These are phyloP conservation scores for Apiospora pterosperma DNA, from an alignment of 2,329 filamentous ascomycete genomes.

Conservation along the genomic window DNA sequence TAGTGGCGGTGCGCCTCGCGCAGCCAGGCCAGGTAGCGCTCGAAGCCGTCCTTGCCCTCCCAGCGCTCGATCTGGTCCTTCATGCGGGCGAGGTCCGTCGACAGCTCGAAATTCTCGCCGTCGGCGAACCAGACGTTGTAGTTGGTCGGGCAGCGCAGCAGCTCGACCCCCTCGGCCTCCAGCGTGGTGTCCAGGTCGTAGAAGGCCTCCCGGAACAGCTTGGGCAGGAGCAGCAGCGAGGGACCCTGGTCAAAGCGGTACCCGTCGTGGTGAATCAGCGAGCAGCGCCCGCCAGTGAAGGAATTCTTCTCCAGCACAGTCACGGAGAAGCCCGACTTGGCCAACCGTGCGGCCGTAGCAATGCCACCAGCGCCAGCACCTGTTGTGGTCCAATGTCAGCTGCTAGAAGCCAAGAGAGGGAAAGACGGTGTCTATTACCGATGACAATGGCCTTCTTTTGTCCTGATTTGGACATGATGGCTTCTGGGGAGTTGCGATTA, in stretches of 20 bases:
- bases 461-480: constrained; percentile 15
- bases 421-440: constrained; percentile 33
- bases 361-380: constrained; percentile 71
- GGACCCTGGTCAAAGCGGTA: constrained; percentile 76
- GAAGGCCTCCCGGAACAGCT: constrained; percentile 68
- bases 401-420: background rate
- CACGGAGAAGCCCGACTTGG: constrained; percentile 67
- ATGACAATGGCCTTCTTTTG: constrained; percentile 50
- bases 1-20: constrained; percentile 68
- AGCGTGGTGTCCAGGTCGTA: constrained; percentile 65
- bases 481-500: background rate
- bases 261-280: constrained; percentile 56
- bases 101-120: constrained; percentile 59
- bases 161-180: constrained; percentile 60
- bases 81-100: constrained; percentile 68
- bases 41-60: constrained; percentile 69
- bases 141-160: constrained; percentile 72
- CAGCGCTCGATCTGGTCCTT: constrained; percentile 68
- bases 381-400: constrained; percentile 26
- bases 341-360: constrained; percentile 67
- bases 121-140: constrained; percentile 74
- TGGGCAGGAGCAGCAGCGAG: constrained; percentile 68
- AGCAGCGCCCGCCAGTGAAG: constrained; percentile 70
- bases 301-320: constrained; percentile 76
- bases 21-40: constrained; percentile 65